phyloP scores from a whole-genome alignment of 345 rosid species.

The Litchi chinensis region DNA sequence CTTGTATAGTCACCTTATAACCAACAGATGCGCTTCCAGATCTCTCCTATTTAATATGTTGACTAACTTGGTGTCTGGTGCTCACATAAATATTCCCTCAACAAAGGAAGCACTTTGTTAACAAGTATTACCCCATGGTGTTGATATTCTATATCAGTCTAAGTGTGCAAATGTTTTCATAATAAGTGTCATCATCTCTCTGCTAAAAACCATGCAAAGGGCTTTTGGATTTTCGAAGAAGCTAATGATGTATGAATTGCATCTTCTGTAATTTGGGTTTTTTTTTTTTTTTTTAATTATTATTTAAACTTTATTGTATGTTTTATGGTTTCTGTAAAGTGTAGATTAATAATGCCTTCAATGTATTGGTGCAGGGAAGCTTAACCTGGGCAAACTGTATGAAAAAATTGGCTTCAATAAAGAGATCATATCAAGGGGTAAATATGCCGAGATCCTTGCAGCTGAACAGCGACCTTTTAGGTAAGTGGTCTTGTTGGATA shows the following conservation, averaged over 20 bases:
- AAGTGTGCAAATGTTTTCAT: neutral
- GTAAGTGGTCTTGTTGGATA: slow-evolving; percentile 40
- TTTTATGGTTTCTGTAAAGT: slow-evolving; percentile 1
- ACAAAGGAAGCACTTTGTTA: neutral
- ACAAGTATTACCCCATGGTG: neutral
- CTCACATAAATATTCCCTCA: neutral
- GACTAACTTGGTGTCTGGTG: neutral
- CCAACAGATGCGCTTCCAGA: neutral
- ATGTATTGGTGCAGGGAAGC: slow-evolving; percentile 56
- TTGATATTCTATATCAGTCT: neutral
- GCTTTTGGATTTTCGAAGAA: too few species aligned
- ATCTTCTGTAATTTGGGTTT: neutral
- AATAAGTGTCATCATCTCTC: neutral
- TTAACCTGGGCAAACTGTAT: slow-evolving; percentile 79
- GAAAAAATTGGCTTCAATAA: slow-evolving; percentile 91
- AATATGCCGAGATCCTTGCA: slow-evolving; percentile 81
- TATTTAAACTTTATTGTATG: neutral
- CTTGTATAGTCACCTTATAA: slow-evolving; percentile 1
- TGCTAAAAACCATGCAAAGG: neutral
- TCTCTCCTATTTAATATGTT: neutral
- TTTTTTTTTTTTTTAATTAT: too few species aligned
- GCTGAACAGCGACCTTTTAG: slow-evolving; percentile 91
- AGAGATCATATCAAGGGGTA: slow-evolving; percentile 92
- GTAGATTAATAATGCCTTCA: neutral
- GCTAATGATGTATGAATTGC: slow-evolving; percentile 6